Conservation (phyloP, 768 basidiomycete species). For the Russula abietina region DNA sequence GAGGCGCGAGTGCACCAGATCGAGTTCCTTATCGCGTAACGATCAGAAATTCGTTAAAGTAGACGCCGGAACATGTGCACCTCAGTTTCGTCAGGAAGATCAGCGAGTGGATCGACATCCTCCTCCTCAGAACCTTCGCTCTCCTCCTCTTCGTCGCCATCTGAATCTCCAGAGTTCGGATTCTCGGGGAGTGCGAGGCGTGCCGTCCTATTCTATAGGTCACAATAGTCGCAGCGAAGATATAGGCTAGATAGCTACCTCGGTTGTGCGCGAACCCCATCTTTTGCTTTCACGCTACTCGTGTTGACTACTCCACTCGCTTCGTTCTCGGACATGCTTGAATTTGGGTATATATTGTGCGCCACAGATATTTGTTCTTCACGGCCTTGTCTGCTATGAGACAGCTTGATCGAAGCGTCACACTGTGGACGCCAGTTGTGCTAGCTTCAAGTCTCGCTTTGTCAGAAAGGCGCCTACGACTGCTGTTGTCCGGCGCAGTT, state of each 20-base stretch:
- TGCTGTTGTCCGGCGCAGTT: neutral
- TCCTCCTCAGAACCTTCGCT: conserved; percentile 30
- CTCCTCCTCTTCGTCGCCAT: conserved; percentile 50
- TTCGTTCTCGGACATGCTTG: conserved; percentile 12
- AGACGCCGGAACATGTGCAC: conserved; percentile 37
- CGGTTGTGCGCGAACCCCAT: neutral
- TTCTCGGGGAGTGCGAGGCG: conserved; percentile 20
- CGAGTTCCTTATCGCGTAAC: conserved; percentile 58
- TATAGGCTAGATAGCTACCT: conserved; percentile 5
- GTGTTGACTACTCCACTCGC: neutral
- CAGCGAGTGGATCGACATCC: conserved; percentile 56
- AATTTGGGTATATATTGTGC: conserved; percentile 1
- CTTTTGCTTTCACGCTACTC: neutral
- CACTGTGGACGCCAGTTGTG: neutral
- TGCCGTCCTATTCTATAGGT: conserved; percentile 15
- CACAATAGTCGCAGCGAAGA: neutral
- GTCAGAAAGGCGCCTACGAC: neutral
- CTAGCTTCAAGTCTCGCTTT: neutral
- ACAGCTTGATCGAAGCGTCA: neutral
- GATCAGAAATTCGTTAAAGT: neutral
- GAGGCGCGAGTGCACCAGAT: conserved; percentile 76
- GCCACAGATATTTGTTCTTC: neutral
- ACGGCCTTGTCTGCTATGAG: neutral
- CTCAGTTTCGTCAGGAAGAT: conserved; percentile 80
- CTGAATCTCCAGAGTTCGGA: conserved; percentile 33